These are phyloP conservation scores for Helianthus tuberosus DNA, from an alignment of 129 eudicot genomes.

Conservation along the genomic window DNA sequence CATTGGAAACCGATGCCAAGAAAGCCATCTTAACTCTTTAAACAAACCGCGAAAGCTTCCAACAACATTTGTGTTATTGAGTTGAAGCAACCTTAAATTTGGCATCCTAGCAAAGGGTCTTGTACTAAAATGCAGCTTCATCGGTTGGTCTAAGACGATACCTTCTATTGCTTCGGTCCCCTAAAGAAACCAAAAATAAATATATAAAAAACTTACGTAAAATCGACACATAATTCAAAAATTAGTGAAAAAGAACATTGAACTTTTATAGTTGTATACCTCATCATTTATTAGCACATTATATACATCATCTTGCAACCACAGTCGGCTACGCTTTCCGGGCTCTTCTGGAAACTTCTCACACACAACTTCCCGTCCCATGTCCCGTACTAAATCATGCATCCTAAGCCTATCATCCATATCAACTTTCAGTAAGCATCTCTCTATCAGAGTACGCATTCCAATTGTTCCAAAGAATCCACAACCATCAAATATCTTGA, in stretches of 20 bases:
- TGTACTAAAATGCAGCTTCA: conserved; percentile 3
- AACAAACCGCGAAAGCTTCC: conserved; percentile 23
- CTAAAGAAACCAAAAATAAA: background rate
- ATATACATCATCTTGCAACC: conserved; percentile 18
- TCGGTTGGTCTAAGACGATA: background rate
- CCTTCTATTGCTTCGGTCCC: conserved; percentile 25
- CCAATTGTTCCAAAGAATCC: conserved; percentile 15
- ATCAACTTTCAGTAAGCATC: conserved; percentile 25
- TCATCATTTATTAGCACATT: conserved; percentile 14
- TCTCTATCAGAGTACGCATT: conserved; percentile 12
- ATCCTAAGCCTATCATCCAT: conserved; percentile 17
- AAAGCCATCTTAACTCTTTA: conserved; percentile 34
- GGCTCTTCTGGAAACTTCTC: conserved; percentile 23
- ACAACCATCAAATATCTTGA: conserved; percentile 24
- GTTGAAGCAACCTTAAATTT: conserved; percentile 22
- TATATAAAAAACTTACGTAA: background rate
- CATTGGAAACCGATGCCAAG: conserved; percentile 31
- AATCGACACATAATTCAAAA: background rate
- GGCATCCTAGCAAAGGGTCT: conserved; percentile 19
- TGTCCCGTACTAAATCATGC: conserved; percentile 24
- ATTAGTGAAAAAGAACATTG: background rate
- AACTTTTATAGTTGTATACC: conserved; percentile 1
- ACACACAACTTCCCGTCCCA: conserved; percentile 27
- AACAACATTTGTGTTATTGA: conserved; percentile 11
- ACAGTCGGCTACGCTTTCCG: conserved; percentile 19